Evolutionary conservation across 768 basidiomycete species (phyloP).

Genomic region (Mycena venus): DNA sequence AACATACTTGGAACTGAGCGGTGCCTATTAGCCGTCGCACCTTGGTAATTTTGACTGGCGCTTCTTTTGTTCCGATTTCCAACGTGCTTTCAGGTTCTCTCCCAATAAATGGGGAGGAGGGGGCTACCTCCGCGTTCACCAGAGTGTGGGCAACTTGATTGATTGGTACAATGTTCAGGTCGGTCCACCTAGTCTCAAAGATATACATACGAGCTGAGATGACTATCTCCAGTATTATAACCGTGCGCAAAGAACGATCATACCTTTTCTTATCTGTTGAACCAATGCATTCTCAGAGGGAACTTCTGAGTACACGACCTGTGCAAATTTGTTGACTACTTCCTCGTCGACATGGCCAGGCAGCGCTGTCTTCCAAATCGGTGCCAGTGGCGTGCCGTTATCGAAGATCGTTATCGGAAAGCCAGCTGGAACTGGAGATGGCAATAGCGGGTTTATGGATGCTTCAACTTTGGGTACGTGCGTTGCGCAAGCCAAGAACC

Average conservation of each 20-base stretch:
- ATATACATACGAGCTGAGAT: background rate
- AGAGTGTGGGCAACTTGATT: slow-evolving; percentile 66
- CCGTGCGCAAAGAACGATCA: slow-evolving; percentile 24
- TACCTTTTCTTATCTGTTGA: background rate
- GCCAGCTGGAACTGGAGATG: slow-evolving; percentile 51
- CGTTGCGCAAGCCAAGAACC: slow-evolving; percentile 25
- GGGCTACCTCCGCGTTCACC: slow-evolving; percentile 69
- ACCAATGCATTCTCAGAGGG: slow-evolving; percentile 52
- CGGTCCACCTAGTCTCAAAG: slow-evolving; percentile 20
- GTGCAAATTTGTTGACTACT: slow-evolving; percentile 64
- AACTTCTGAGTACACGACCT: slow-evolving; percentile 73
- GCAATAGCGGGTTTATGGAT: slow-evolving; percentile 53
- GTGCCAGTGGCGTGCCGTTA: slow-evolving; percentile 58
- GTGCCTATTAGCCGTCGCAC: slow-evolving; percentile 59
- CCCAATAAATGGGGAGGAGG: slow-evolving; percentile 59
- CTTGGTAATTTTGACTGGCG: slow-evolving; percentile 49
- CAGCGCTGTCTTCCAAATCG: slow-evolving; percentile 59
- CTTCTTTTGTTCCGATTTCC: too few species aligned
- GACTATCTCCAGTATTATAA: slow-evolving; percentile 56
- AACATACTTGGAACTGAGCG: background rate
- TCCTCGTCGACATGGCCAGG: slow-evolving; percentile 64
- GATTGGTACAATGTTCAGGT: slow-evolving; percentile 76
- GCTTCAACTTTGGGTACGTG: slow-evolving; percentile 39
- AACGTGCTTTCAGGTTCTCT: slow-evolving; percentile 38
- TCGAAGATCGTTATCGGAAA: slow-evolving; percentile 75